Conservation (phyloP, 2,329 filamentous ascomycete genomes). For the Metarhizium humberi region DNA sequence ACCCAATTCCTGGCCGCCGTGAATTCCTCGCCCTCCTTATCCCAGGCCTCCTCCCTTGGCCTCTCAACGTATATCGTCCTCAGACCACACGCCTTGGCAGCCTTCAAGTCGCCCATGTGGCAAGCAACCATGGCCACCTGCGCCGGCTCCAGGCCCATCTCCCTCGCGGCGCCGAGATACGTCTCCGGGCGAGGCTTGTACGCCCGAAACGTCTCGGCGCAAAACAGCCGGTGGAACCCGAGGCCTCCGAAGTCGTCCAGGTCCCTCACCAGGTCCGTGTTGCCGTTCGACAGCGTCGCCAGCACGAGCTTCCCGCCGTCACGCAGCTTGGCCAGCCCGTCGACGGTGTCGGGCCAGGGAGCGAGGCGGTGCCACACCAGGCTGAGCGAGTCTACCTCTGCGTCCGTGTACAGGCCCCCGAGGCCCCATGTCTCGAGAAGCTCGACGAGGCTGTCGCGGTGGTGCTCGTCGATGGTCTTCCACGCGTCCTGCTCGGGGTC, state of each 20-base stretch:
- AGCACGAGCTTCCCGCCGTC: constrained; percentile 43
- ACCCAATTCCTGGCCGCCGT: constrained; percentile 37
- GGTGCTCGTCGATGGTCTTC: constrained; percentile 65
- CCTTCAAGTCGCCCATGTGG: constrained; percentile 60
- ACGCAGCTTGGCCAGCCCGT: constrained; percentile 45
- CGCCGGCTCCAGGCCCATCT: constrained; percentile 43
- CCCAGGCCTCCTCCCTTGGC: constrained; percentile 54
- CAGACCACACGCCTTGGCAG: constrained; percentile 54
- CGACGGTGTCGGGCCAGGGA: constrained; percentile 57
- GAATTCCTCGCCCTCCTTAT: constrained; percentile 37
- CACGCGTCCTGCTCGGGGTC: constrained; percentile 40
- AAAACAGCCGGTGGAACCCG: constrained; percentile 53
- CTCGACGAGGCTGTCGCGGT: constrained; percentile 50
- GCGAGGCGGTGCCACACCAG: constrained; percentile 63
- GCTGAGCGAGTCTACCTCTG: constrained; percentile 55
- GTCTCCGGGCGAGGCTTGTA: constrained; percentile 65
- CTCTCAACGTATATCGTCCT: constrained; percentile 68
- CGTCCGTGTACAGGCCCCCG: constrained; percentile 48
- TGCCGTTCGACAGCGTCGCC: constrained; percentile 67
- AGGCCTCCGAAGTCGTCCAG: constrained; percentile 49
- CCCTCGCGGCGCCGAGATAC: constrained; percentile 58
- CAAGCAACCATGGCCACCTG: constrained; percentile 72
- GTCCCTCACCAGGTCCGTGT: constrained; percentile 55
- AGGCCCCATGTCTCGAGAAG: constrained; percentile 50
- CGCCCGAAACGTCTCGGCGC: constrained; percentile 59